Percentiles rank a stretch among this genome's conserved stretches.
These are phyloP conservation scores for Oryza australiensis DNA, from an alignment of 176 grass and related monocot genomes.

Conservation along the genomic window DNA sequence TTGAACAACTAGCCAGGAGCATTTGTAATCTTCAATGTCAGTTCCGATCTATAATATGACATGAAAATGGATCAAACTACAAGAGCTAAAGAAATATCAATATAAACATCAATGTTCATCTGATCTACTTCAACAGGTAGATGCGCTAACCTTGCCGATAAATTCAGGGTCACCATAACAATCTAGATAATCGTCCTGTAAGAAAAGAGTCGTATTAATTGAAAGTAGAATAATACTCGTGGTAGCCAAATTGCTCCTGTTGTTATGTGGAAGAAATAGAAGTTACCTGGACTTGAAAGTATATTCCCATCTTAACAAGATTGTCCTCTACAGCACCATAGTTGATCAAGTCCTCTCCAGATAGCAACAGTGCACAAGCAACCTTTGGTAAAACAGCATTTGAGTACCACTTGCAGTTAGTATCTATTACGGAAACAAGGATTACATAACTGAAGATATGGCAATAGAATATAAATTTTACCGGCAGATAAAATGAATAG, in stretches of 20 bases:
- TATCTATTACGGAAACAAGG: background rate
- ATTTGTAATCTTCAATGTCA: constrained; percentile 98
- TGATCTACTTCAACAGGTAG: background rate
- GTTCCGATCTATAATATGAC: constrained; percentile 72
- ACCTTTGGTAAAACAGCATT: constrained; percentile 57
- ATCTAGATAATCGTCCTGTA: constrained; percentile 94
- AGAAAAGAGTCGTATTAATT: constrained; percentile 29
- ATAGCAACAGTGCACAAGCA: constrained; percentile 88
- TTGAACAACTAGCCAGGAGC: constrained; percentile 98
- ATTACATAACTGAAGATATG: background rate
- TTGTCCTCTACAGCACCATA: constrained; percentile 78
- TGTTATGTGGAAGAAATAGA: background rate
- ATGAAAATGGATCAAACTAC: constrained; percentile 16
- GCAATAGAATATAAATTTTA: constrained; percentile 42
- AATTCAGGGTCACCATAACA: constrained; percentile 90
- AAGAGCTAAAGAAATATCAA: constrained; percentile 6
- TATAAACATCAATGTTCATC: background rate
- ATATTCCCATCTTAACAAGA: constrained; percentile 96
- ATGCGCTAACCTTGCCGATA: constrained; percentile 84
- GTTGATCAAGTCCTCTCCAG: constrained; percentile 76
- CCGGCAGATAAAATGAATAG: constrained; percentile 99
- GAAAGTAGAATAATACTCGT: constrained; percentile 26
- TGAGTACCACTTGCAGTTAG: constrained; percentile 14
- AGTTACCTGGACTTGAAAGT: constrained; percentile 95
- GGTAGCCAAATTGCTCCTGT: constrained; percentile 3